A percentile compares a stretch with the other conserved stretches of the same genome.
phyloP scores from a whole-genome alignment of 2,329 filamentous ascomycete genomes.

The Colletotrichum phormii region DNA sequence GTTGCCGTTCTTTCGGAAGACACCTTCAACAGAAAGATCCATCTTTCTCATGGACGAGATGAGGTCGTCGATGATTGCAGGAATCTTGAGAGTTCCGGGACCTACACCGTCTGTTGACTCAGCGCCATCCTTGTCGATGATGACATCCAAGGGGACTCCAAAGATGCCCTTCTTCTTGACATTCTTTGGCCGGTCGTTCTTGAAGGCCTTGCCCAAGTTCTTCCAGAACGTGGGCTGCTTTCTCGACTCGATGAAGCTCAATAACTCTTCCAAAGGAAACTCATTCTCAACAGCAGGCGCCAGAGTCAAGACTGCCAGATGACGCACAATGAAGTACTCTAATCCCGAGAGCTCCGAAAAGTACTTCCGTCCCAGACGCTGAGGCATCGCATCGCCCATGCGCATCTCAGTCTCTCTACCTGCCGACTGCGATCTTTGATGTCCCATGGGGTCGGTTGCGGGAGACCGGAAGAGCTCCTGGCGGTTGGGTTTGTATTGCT shows the following conservation, averaged over 20 bases:
- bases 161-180: constrained; percentile 95
- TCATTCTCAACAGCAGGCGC: constrained; percentile 90
- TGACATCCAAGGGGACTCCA: constrained; percentile 85
- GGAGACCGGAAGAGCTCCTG: constrained; percentile 72
- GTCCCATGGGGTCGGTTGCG: constrained; percentile 70
- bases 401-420: constrained; percentile 64
- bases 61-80: constrained; percentile 93
- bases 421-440: constrained; percentile 71
- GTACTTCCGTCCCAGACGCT: constrained; percentile 77
- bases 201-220: constrained; percentile 96
- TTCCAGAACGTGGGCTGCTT: constrained; percentile 96
- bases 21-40: constrained; percentile 98
- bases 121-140: constrained; percentile 93
- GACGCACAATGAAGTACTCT: constrained; percentile 97
- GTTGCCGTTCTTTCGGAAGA: constrained; percentile 99
- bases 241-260: constrained; percentile 91
- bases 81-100: constrained; percentile 88
- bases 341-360: constrained; percentile 96
- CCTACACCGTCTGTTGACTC: constrained; percentile 98
- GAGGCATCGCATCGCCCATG: constrained; percentile 63
- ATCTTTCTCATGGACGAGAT: constrained; percentile 97
- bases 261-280: constrained; percentile 92
- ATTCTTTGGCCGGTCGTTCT: constrained; percentile 81
- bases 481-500: constrained; percentile 80
- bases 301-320: constrained; percentile 94